Conservation (phyloP, 208 protist species). For the Acanthamoeba healyi region DNA sequence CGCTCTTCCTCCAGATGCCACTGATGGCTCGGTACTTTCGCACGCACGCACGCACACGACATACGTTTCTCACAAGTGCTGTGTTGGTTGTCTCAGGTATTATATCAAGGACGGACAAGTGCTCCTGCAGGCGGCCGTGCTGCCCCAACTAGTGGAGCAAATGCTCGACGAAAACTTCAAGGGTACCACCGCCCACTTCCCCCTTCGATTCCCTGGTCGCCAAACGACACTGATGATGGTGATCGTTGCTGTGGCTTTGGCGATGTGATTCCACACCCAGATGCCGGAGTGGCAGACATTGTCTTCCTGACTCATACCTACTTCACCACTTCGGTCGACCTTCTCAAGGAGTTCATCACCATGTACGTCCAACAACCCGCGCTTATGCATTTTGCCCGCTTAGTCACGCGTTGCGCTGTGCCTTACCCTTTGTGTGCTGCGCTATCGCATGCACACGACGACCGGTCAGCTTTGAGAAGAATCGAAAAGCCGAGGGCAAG, state of each 20-base stretch:
- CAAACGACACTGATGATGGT: not conserved
- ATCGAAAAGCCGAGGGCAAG: constrained; percentile 27
- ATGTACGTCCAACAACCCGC: constrained; percentile 33
- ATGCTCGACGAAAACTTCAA: constrained; percentile 59
- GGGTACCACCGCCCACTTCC: too few relatives aligned
- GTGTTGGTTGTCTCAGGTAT: not conserved
- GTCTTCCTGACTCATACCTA: constrained; percentile 64
- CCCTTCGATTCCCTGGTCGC: not conserved
- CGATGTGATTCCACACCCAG: not conserved
- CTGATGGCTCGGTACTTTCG: not conserved
- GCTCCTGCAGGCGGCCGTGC: not conserved
- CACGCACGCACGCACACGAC: too few relatives aligned
- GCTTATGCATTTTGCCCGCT: not conserved
- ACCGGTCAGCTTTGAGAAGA: not conserved
- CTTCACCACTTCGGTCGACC: constrained; percentile 71
- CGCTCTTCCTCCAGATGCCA: constrained; percentile 8
- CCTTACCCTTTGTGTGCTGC: too few relatives aligned
- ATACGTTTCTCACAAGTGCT: not conserved
- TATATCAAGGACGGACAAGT: constrained; percentile 9
- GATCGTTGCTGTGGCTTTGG: not conserved
- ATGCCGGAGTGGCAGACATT: constrained; percentile 41
- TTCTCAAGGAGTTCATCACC: constrained; percentile 32
- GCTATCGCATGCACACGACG: too few relatives aligned
- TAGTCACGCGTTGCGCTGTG: not conserved
- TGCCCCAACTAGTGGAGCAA: constrained; percentile 55